A percentile compares a stretch with the other conserved stretches of the same genome.
phyloP scores from a whole-genome alignment of 1,139 yeast species.

The Taphrina deformans region DNA sequence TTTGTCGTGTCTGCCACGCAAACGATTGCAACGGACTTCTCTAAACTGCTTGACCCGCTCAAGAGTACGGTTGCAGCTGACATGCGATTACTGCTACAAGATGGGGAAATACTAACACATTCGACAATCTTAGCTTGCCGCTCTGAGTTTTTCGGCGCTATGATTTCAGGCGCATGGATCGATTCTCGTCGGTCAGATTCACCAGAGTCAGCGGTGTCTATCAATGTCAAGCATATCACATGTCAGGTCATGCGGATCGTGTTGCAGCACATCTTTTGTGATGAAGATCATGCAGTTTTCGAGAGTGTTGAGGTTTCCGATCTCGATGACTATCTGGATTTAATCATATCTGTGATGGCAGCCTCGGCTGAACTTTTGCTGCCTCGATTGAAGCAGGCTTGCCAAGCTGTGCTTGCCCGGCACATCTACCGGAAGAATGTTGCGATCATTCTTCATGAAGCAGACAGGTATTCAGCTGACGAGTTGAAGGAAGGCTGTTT shows the following conservation, averaged over 20 bases:
- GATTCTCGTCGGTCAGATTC: slow-evolving; percentile 34
- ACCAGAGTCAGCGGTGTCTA: slow-evolving; percentile 45
- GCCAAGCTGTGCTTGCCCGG: slow-evolving; percentile 64
- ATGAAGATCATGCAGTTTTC: slow-evolving; percentile 51
- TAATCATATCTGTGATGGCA: slow-evolving; percentile 60
- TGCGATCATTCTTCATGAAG: slow-evolving; percentile 56
- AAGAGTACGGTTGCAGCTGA: slow-evolving; percentile 41
- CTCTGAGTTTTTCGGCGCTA: slow-evolving; percentile 58
- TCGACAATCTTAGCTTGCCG: slow-evolving; percentile 57
- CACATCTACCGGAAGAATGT: slow-evolving; percentile 44
- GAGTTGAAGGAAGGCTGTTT: slow-evolving; percentile 62
- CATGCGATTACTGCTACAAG: slow-evolving; percentile 48
- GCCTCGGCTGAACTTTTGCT: slow-evolving; percentile 66
- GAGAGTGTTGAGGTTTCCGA: slow-evolving; percentile 47
- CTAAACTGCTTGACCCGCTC: slow-evolving; percentile 34
- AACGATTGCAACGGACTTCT: slow-evolving; percentile 39
- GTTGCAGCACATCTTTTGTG: slow-evolving; percentile 62
- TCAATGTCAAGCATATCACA: slow-evolving; percentile 50
- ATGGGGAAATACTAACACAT: slow-evolving; percentile 50
- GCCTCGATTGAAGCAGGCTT: slow-evolving; percentile 58
- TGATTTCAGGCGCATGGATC: slow-evolving; percentile 25
- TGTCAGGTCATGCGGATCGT: slow-evolving; percentile 54
- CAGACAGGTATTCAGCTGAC: slow-evolving; percentile 55
- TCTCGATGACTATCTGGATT: slow-evolving; percentile 55
- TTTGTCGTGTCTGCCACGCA: slow-evolving; percentile 38